Evolutionary conservation across 2,329 filamentous ascomycete genomes (phyloP).

Genomic region (Orbilia oligospora): DNA sequence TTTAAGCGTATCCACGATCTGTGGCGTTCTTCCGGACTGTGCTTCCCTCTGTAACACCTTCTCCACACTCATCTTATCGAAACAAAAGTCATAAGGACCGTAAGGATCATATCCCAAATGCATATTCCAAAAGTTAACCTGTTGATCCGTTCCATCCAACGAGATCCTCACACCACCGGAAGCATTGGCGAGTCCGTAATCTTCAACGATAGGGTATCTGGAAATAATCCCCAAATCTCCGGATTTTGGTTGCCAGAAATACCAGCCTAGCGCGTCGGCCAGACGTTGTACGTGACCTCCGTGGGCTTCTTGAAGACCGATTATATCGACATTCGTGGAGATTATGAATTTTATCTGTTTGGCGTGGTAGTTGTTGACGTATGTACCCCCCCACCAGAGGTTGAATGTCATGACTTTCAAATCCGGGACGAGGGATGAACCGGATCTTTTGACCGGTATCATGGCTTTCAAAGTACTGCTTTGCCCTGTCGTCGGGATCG

Average conservation of each 20-base stretch:
- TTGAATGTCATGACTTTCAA: slow-evolving; percentile 68
- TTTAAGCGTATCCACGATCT: slow-evolving; percentile 66
- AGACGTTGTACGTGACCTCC: slow-evolving; percentile 66
- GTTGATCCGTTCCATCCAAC: slow-evolving; percentile 65
- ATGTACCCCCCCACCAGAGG: slow-evolving; percentile 67
- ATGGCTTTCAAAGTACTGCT: slow-evolving; percentile 64
- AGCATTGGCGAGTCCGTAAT: slow-evolving; percentile 63
- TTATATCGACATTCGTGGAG: slow-evolving; percentile 66
- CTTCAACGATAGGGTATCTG: slow-evolving; percentile 67
- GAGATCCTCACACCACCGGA: slow-evolving; percentile 66
- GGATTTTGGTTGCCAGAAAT: slow-evolving; percentile 65
- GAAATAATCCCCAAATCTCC: slow-evolving; percentile 66
- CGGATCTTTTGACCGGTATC: slow-evolving; percentile 65
- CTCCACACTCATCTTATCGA: slow-evolving; percentile 65
- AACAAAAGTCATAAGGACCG: slow-evolving; percentile 69
- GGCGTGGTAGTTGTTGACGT: slow-evolving; percentile 66
- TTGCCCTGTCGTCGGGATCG: slow-evolving; percentile 62
- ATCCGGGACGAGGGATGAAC: slow-evolving; percentile 64
- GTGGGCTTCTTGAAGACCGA: slow-evolving; percentile 67
- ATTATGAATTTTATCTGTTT: slow-evolving; percentile 68
- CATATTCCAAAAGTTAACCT: slow-evolving; percentile 67
- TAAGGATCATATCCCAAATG: slow-evolving; percentile 68
- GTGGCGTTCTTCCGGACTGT: slow-evolving; percentile 67
- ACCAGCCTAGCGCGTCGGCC: slow-evolving; percentile 68
- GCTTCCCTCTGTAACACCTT: slow-evolving; percentile 66